Conservation (phyloP, 208 protist species). For the Trypanosomatidae sp. region DNA sequence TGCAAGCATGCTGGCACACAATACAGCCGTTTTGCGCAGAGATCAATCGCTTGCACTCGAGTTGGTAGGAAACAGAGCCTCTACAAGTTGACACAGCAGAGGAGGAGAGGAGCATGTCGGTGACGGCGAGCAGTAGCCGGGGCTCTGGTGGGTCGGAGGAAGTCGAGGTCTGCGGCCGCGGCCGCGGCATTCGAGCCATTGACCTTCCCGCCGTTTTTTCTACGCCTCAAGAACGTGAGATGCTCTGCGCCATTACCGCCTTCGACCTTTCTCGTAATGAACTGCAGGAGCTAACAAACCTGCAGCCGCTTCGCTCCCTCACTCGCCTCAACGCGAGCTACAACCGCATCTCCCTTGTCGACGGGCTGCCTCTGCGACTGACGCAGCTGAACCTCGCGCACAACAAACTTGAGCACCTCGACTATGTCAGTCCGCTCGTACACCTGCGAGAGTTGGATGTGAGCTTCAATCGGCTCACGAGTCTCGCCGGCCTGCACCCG, state of each 20-base stretch:
- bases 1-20: background rate
- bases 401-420: conserved; percentile 70
- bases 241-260: conserved; percentile 70
- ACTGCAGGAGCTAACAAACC: conserved; percentile 46
- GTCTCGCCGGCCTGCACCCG: conserved; percentile 46
- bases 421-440: conserved; percentile 51
- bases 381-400: conserved; percentile 74
- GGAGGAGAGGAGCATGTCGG: background rate
- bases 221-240: conserved; percentile 44
- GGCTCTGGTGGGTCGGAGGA: conserved; percentile 25
- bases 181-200: conserved; percentile 69
- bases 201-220: conserved; percentile 75
- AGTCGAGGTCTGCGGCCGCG: conserved; percentile 69
- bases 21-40: background rate
- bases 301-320: conserved; percentile 62
- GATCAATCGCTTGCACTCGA: background rate
- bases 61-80: background rate
- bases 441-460: conserved; percentile 79
- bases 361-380: conserved; percentile 56
- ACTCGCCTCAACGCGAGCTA: conserved; percentile 63
- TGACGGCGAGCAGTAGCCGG: conserved; percentile 20
- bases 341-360: conserved; percentile 60
- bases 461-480: conserved; percentile 65
- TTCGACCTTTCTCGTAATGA: conserved; percentile 86
- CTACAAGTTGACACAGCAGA: background rate